Evolutionary conservation across 768 basidiomycete genomes (phyloP), one percentile per base, ranked within the genome.

Genomic region (Mycena belliarum): DNA sequence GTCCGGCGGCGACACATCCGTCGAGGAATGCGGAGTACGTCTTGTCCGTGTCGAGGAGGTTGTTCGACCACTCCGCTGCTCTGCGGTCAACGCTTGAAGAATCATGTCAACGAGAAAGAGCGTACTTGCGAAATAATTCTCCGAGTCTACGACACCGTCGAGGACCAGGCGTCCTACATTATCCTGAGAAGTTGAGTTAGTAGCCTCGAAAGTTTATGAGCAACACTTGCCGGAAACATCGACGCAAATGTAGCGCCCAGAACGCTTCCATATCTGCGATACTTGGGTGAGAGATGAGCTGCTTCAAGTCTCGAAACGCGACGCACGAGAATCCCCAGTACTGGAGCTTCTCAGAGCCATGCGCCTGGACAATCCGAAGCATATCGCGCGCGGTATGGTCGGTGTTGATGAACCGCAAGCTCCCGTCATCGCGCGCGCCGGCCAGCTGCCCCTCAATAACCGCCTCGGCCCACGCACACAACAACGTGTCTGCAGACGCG

Each of bases 1-100:
- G 73, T 0, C 78, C 79, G 0, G 75, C 77, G 0, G 68, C 65
- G 33, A 69, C 68, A 50, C 78, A 79, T 20, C 66, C 68, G 5
- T 68, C 63, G 48, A 72, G 75, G 57, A 81, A 79, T 8, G 54
- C 55, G 23, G 72, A 63, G 57, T 77, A 60, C 0, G 66, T 65
- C 57, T 76, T 75, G 20, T 75, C 70, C 2, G 76, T 73, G 50
- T 79, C 76, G 2, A 38, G 0, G 1, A 61, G 40, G 42, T 38
- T 46, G 47, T 40, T 40, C 18, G 29, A 32, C 57, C 52, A 63
- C n/a, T 52, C 33, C 4, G 49, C 61, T 63, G 32, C 12, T 10
- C 18, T 15, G 9, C 4, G 16, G 28, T 1, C 0, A 29, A 32
- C 46, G 0, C 26, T 8, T 51, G 14, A 32, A 20, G 25, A 1